These are phyloP conservation scores for Alloteropsis angusta DNA, from an alignment of 202 grass and related monocot species.

Conservation along the genomic window DNA sequence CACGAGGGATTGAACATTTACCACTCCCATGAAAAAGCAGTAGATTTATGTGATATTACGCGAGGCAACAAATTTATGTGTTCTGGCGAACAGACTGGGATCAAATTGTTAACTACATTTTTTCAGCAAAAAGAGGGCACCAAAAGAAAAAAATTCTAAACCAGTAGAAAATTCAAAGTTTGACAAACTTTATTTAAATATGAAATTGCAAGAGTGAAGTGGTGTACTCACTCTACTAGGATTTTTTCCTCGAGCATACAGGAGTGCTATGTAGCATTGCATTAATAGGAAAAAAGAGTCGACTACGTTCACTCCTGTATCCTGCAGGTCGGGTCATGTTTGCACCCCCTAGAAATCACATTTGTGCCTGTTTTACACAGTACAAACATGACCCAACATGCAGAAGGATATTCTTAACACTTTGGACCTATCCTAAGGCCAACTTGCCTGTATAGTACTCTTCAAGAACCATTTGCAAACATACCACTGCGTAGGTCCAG, in stretches of 20 bases:
- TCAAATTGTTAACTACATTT: not conserved
- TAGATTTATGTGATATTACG: too few relatives aligned
- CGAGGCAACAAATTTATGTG: not conserved
- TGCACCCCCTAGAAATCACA: too few relatives aligned
- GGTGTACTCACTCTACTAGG: not conserved
- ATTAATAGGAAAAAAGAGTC: too few relatives aligned
- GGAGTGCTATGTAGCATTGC: too few relatives aligned
- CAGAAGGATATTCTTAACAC: not conserved
- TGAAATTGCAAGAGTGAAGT: not conserved
- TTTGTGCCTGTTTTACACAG: too few relatives aligned
- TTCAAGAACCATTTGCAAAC: not conserved
- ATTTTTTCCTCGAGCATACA: too few relatives aligned
- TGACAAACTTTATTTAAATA: not conserved
- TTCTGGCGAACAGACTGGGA: not conserved
- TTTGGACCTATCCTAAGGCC: not conserved
- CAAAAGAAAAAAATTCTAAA: not conserved
- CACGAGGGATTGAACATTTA: not conserved
- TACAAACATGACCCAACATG: too few relatives aligned
- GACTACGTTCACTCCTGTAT: too few relatives aligned
- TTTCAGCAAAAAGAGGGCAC: not conserved
- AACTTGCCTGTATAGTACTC: not conserved
- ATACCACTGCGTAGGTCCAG: not conserved
- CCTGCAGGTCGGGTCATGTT: too few relatives aligned
- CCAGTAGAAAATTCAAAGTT: not conserved
- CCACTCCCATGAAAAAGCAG: not conserved